Evolutionary conservation across 2,329 filamentous ascomycete genomes (phyloP).

Genomic region (Metarhizium album): DNA sequence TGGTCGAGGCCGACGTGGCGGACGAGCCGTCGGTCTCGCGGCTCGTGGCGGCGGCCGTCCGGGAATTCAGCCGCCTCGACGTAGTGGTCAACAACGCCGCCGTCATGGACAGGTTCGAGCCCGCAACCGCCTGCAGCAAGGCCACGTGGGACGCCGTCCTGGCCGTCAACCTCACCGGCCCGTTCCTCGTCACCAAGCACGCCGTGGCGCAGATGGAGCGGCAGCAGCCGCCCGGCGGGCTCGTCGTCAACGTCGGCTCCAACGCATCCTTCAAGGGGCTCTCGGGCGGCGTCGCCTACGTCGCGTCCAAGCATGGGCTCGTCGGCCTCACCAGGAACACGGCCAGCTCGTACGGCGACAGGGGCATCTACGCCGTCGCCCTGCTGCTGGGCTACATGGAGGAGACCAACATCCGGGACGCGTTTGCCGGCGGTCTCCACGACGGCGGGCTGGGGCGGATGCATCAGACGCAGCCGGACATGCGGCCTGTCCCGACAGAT

Average conservation of each 20-base stretch:
- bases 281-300: conserved; percentile 36
- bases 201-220: conserved; percentile 28
- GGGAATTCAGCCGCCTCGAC: conserved; percentile 28
- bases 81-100: conserved; percentile 49
- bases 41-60: conserved; percentile 13
- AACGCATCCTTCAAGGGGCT: conserved; percentile 32
- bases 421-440: conserved; percentile 26
- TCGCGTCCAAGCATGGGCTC: conserved; percentile 42
- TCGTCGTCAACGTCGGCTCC: conserved; percentile 43
- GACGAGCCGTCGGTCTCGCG: conserved; percentile 9
- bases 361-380: conserved; percentile 41
- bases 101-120: conserved; percentile 45
- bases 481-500: conserved; percentile 19
- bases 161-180: conserved; percentile 44
- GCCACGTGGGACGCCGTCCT: conserved; percentile 43
- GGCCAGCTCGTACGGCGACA: conserved; percentile 41
- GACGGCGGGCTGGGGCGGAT: conserved; percentile 20
- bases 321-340: conserved; percentile 46
- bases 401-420: conserved; percentile 42
- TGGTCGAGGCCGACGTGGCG: not conserved
- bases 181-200: conserved; percentile 39
- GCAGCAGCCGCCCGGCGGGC: conserved; percentile 19
- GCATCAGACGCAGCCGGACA: conserved; percentile 16
- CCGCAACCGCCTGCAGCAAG: conserved; percentile 34
- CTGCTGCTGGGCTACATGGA: conserved; percentile 41